Base-by-base conservation (phyloP, 1,284 basidiomycete species). In the Trichosporon ovoides region DNA sequence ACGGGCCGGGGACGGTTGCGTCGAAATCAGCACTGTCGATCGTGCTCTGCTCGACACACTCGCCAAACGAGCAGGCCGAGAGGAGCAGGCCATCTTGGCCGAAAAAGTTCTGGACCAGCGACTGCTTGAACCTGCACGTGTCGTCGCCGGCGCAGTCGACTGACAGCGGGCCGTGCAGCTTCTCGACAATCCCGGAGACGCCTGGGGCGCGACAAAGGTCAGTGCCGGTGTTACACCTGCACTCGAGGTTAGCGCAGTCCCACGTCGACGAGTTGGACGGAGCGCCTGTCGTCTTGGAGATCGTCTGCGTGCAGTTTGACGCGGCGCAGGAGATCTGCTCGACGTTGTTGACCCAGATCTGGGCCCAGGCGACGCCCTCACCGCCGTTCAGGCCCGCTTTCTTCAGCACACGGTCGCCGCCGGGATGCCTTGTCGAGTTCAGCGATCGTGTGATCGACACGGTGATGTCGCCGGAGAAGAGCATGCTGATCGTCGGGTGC, bases 311-410 rank as follows among this genome's bases (percentile, higher is more conserved):
- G 75, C 92, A 95, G 6, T 80, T 79, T 62, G 83, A 79, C 0
- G 89, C 89, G 13, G 78, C 64, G 71, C 91, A 95, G 71, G 82
- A 88, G 77, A 95, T 94, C 68, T 80, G 78, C 70, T 91, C 90
- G 19, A 86, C 83, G 5, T 87, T 87, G 19, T 82, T 80, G 75
- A 92, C 92, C 77, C 89, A 87, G 2, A 94, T 78, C 68, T 92
- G 88, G 0, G 88, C 87, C 63, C 82, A 86, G 11, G 83, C 78
- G 4, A 83, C 80, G 5, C 83, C 82, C 28, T 81, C 78, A 7
- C 76, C 61, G 64, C 84, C 86, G 14, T 88, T 38, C 18, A 75
- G 35, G 1, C 67, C 64, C 1, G 66, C 65, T 9, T 54, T 13
- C 2, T 38, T 53, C 16, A 70, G 34, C 0, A 49, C 38, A 7